Evolutionary conservation across 495 filamentous ascomycete genomes (phyloP), one percentile per base, ranked within the genome.

Genomic region (Podospora pseudopauciseta): DNA sequence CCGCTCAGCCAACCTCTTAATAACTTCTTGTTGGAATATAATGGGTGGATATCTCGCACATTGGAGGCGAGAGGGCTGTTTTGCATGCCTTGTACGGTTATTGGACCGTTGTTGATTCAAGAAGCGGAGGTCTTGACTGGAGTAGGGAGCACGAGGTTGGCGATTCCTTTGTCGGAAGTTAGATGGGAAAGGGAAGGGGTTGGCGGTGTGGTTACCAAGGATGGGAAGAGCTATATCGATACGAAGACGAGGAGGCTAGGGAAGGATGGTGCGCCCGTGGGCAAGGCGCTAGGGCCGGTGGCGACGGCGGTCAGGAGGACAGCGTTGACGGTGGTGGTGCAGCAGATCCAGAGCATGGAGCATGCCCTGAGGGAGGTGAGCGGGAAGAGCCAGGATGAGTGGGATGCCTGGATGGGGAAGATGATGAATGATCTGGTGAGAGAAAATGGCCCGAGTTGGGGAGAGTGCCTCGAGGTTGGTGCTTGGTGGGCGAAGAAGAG

Each of bases 391-490:
- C 87, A 90, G 73, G 92, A 96, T 70, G 94, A 97, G 79, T 98
- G 92, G 93, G 92, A 96, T 76, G 82, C 87, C 55, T 97, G 93
- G 94, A 88, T 90, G 81, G 87, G 90, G 44, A 91, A 89, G 71
- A 91, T 97, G 90, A 94, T 90, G 82, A 85, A 85, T 56, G 91
- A 93, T 80, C 81, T 97, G 75, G 83, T 96, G 69, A 89, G 91
- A 73, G 86, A 91, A 68, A 87, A 88, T 58, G 91, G 92, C 23
- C 88, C 92, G 27, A 86, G 87, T 44, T 92, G 87, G 81, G 92
- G 94, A 56, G 94, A 98, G 79, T 96, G 93, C 78, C 80, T 98
- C 58, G 94, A 97, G 82, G 86, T 95, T 66, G 94, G 93, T 64
- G 93, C 92, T n/a, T 97, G 93, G 93, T 96, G 92, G 90, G 93